Evolutionary conservation across 768 basidiomycete species (phyloP).

Genomic region (Pisolithus sp.): DNA sequence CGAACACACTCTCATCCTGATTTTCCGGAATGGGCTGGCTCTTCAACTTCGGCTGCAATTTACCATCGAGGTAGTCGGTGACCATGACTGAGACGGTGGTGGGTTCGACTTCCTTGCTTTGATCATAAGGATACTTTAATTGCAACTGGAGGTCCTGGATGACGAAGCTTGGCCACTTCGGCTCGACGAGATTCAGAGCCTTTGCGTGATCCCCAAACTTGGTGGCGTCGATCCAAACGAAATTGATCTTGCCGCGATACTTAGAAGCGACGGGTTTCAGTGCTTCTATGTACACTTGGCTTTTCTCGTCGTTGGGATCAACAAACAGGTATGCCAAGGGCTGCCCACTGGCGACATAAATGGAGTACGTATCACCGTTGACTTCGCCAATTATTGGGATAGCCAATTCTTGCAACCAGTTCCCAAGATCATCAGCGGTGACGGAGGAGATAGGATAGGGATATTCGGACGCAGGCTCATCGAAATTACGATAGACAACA

Average conservation of each 20-base stretch:
- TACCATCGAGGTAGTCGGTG: conserved; percentile 59
- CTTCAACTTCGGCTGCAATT: conserved; percentile 81
- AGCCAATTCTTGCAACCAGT: conserved; percentile 78
- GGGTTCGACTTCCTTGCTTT: conserved; percentile 53
- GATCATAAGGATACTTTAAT: conserved; percentile 85
- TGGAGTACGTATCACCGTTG: conserved; percentile 85
- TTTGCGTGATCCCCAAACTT: conserved; percentile 96
- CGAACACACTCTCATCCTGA: conserved; percentile 79
- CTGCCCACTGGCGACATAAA: conserved; percentile 74
- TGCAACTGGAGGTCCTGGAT: conserved; percentile 80
- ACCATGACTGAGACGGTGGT: conserved; percentile 56
- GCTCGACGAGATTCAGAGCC: conserved; percentile 79
- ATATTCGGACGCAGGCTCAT: conserved; percentile 70
- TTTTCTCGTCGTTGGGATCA: conserved; percentile 66
- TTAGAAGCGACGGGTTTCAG: conserved; percentile 74
- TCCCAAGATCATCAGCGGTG: conserved; percentile 55
- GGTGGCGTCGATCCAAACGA: conserved; percentile 95
- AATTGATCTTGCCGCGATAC: conserved; percentile 86
- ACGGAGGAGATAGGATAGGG: conserved; percentile 54
- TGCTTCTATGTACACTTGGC: conserved; percentile 56
- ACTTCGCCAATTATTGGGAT: conserved; percentile 90
- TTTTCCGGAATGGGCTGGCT: conserved; percentile 76
- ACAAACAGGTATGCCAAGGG: conserved; percentile 95
- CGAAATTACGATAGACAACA: conserved; percentile 88
- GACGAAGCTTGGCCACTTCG: conserved; percentile 92